Percentiles rank a stretch among this genome's conserved stretches.
Evolutionary conservation across 768 basidiomycete species (phyloP).

Genomic region (Epithele typhae): DNA sequence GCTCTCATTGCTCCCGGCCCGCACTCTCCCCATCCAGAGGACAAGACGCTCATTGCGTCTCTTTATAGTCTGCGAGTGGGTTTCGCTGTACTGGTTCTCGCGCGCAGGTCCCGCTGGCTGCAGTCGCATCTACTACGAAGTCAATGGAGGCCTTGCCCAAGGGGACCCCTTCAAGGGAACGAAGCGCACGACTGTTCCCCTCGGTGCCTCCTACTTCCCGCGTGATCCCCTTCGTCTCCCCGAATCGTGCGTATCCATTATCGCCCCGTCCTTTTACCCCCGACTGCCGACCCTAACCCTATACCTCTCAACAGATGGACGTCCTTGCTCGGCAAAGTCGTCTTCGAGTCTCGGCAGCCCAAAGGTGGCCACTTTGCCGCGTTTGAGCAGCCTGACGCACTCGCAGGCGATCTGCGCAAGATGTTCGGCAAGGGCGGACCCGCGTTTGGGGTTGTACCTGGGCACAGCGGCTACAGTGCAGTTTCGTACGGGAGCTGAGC

Average conservation of each 20-base stretch:
- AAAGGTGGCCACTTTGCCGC: slow-evolving; percentile 57
- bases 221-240: slow-evolving; percentile 20
- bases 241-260: slow-evolving; percentile 17
- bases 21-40: too few relatives aligned
- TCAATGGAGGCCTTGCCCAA: slow-evolving; percentile 1
- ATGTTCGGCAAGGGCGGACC: slow-evolving; percentile 55
- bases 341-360: slow-evolving; percentile 45
- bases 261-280: too few relatives aligned
- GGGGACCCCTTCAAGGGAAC: not conserved
- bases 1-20: not conserved
- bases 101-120: slow-evolving; percentile 28
- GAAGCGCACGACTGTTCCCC: slow-evolving; percentile 17
- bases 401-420: slow-evolving; percentile 46
- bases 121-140: slow-evolving; percentile 30
- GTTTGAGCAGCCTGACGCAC: too few relatives aligned
- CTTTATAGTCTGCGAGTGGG: slow-evolving; percentile 33
- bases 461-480: slow-evolving; percentile 42
- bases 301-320: too few relatives aligned
- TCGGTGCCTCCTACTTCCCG: slow-evolving; percentile 30
- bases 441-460: slow-evolving; percentile 43
- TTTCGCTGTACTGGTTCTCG: slow-evolving; percentile 36
- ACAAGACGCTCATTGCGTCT: too few relatives aligned
- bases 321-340: slow-evolving; percentile 31
- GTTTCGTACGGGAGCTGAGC: too few relatives aligned
- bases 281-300: too few relatives aligned